Evolutionary conservation across 2,329 filamentous ascomycete genomes (phyloP), one percentile per base, ranked within the genome.

Genomic region (Fusarium nelsonii): DNA sequence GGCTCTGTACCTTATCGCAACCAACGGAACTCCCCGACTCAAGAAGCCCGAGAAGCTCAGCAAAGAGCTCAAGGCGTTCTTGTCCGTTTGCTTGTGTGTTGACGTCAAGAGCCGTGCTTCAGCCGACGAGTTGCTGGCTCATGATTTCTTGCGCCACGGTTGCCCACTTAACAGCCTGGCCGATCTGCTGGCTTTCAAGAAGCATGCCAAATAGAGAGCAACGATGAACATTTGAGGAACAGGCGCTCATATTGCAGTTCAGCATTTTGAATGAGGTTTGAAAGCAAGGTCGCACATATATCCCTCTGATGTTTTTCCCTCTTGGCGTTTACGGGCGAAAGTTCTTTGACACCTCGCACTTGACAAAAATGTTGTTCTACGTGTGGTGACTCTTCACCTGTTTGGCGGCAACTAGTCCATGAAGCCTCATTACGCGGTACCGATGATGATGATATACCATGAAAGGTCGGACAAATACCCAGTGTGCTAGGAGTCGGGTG

Each of bases 11-110:
- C 88, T 99, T 66, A 99, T 99, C 78, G 96, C 96, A 48, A 99
- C 96, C 58, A 98, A 98, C 82, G 96, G 96, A 71, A 98, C 96
- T 4, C 96, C 96, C 23, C 90, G 94, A 60, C 87, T 99, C 69
- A 99, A 99, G 91, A 97, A 97, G 83, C 95, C 96, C 1, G 95
- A 99, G 83, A 97, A 97, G 83, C 88, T 98, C 64, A 97, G 92
- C 83, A 97, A 97, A 84, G 96, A 98, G 82, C 89, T 99, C 73
- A 98, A 98, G 85, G 92, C 93, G 23, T 99, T 99, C 88, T 81
- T 99, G 76, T 96, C 92, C 28, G 94, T 97, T 68, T 99, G 96
- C 81, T 86, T 99, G 46, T 98, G 96, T 75, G 96, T 99, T 46
- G 95, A 98, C 75, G 94, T 99, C 75, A 94, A 95, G 84, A 95